Conservation (phyloP, 768 basidiomycete species). For the Phanerodontia chrysosporium region DNA sequence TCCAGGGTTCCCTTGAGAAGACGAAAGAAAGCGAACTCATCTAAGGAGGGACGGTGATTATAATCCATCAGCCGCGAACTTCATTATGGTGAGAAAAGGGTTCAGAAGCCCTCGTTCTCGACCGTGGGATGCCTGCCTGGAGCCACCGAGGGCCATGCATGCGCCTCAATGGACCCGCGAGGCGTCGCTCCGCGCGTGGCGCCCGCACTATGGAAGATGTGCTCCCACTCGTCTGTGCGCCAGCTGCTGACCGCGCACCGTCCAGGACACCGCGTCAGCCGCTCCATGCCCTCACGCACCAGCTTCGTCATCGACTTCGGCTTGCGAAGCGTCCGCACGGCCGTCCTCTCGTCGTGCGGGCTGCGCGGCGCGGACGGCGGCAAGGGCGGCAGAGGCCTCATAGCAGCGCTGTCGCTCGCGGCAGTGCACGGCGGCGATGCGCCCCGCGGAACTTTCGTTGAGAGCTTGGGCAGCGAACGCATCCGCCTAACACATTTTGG, state of each 20-base stretch:
- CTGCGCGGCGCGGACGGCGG: neutral
- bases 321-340: neutral
- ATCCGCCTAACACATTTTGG: neutral
- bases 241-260: neutral
- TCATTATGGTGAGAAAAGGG: neutral
- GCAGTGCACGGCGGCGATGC: neutral
- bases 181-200: neutral
- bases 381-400: neutral
- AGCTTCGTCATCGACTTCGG: conserved; percentile 5
- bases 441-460: neutral
- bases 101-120: neutral
- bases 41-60: conserved; percentile 4
- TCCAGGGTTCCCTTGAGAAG: neutral
- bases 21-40: neutral
- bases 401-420: neutral
- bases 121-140: neutral
- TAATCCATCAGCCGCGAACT: conserved; percentile 8
- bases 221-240: neutral
- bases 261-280: neutral
- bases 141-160: neutral
- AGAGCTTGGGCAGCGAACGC: neutral
- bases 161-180: neutral
- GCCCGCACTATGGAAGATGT: neutral
- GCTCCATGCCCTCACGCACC: conserved; percentile 1
- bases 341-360: neutral